phyloP scores from a whole-genome alignment of 192 early-diverging fungal genomes.

The Gigaspora rosea region DNA sequence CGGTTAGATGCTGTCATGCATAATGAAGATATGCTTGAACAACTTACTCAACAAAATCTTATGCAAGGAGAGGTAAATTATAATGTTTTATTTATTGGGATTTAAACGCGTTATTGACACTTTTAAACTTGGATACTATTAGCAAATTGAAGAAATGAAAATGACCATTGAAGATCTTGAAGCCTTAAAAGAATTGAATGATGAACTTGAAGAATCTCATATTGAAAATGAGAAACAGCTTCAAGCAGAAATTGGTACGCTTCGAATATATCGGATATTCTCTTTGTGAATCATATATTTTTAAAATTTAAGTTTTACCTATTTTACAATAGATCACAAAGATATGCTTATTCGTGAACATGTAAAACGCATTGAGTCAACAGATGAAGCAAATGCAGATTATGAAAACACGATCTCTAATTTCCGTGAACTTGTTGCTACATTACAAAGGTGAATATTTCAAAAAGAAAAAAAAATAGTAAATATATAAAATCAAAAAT shows the following conservation, averaged over 20 bases:
- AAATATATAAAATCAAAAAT: not conserved
- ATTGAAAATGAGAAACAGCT: slow-evolving; percentile 85
- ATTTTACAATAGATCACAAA: slow-evolving; percentile 54
- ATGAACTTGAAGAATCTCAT: slow-evolving; percentile 93
- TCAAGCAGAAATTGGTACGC: slow-evolving; percentile 73
- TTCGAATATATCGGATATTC: not conserved
- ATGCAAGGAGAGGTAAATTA: slow-evolving; percentile 57
- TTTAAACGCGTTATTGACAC: not conserved
- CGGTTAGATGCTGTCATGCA: slow-evolving; percentile 79
- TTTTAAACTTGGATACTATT: slow-evolving; percentile 11
- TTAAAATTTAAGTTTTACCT: not conserved
- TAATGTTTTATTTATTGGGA: not conserved
- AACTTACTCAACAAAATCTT: slow-evolving; percentile 84
- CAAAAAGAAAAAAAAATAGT: not conserved
- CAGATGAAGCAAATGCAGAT: slow-evolving; percentile 83
- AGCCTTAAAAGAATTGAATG: slow-evolving; percentile 84
- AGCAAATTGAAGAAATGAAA: slow-evolving; percentile 79
- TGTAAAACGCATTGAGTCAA: slow-evolving; percentile 54
- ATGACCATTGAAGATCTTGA: slow-evolving; percentile 83
- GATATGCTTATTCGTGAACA: slow-evolving; percentile 68
- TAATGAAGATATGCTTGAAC: slow-evolving; percentile 83
- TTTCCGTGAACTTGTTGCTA: slow-evolving; percentile 80
- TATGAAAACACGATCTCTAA: slow-evolving; percentile 83
- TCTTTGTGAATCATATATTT: not conserved
- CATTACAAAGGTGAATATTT: slow-evolving; percentile 63